These are phyloP conservation scores for Notholithocarpus densiflorus DNA, from an alignment of 306 rosid genomes.

Conservation along the genomic window DNA sequence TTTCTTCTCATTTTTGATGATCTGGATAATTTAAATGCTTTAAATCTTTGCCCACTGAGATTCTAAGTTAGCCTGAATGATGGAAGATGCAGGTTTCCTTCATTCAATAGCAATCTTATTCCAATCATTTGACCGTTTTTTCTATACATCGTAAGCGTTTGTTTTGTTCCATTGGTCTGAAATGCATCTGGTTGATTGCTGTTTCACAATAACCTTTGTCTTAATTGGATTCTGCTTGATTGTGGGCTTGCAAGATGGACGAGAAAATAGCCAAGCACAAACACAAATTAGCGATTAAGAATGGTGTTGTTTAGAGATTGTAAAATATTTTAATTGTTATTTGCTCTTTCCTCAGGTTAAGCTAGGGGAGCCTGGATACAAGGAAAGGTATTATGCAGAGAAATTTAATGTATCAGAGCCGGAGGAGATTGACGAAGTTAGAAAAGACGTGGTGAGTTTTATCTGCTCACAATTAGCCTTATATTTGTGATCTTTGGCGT, in stretches of 20 bases:
- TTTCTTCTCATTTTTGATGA: background rate
- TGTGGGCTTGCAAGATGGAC: background rate
- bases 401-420: constrained; percentile 59
- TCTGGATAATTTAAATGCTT: background rate
- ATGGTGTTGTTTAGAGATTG: background rate
- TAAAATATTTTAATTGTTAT: background rate
- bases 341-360: constrained; percentile 56
- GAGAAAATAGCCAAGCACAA: background rate
- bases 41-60: background rate
- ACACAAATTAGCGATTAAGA: background rate
- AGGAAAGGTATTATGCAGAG: constrained; percentile 88
- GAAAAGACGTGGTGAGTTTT: constrained; percentile 49
- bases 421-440: constrained; percentile 64
- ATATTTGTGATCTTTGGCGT: background rate
- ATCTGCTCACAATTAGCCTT: background rate
- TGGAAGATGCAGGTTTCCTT: background rate
- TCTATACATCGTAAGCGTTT: background rate
- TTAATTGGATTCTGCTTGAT: background rate
- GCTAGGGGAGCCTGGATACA: constrained; percentile 96
- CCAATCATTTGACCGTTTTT: background rate
- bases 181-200: background rate
- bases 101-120: background rate
- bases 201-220: background rate
- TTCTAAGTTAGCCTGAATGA: background rate
- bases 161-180: background rate